phyloP scores from a whole-genome alignment of 176 grass and related monocot species.

The Carex scoparia region DNA sequence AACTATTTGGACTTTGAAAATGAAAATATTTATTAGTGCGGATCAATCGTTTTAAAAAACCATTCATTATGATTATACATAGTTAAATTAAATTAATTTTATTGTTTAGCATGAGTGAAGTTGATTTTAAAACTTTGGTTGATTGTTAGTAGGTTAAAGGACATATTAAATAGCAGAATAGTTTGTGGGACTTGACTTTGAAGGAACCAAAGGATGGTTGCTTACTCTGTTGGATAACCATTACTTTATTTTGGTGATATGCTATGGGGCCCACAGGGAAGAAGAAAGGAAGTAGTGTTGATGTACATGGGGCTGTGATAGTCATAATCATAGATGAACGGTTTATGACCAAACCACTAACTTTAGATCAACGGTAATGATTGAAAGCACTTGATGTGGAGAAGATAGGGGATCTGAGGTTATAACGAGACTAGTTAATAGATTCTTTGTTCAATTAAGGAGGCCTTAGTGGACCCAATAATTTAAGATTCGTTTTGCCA shows the following conservation, averaged over 20 bases:
- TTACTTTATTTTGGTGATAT: not conserved
- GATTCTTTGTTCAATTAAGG: constrained; percentile 2
- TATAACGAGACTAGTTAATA: not conserved
- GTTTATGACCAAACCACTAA: not conserved
- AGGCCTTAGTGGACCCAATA: not conserved
- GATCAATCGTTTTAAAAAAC: no score
- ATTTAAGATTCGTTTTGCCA: not conserved
- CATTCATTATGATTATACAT: no score
- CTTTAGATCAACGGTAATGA: not conserved
- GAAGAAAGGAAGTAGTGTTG: not conserved
- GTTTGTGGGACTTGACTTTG: constrained; percentile 10
- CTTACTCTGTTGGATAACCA: not conserved
- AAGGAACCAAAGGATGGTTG: not conserved
- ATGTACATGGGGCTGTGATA: not conserved
- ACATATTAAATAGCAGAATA: not conserved
- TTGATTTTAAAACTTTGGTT: not conserved
- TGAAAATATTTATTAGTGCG: no score
- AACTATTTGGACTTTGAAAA: no score
- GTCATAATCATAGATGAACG: not conserved
- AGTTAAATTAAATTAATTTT: no score
- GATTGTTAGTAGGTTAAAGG: not conserved
- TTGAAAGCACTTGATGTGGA: not conserved
- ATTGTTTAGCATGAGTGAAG: not conserved
- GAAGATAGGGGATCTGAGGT: not conserved
- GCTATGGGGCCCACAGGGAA: not conserved